Evolutionary conservation across 139 green algal genomes (phyloP), one percentile per base, ranked within the genome.

Genomic region (Gonium pectorale): DNA sequence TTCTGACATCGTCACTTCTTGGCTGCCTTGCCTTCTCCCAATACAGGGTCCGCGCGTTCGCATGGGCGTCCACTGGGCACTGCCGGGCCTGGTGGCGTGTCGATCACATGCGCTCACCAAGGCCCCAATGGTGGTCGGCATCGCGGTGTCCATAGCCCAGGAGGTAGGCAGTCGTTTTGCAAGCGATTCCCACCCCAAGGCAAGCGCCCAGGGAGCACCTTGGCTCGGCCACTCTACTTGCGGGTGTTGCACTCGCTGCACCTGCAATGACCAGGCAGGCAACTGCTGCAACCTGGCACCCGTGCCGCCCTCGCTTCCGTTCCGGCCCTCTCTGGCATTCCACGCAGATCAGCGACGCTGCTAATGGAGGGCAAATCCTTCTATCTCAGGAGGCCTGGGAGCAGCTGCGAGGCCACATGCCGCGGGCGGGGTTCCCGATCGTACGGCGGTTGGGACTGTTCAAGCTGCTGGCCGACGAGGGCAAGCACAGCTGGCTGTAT

Each of bases 1-100:
- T n/a, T n/a, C n/a, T n/a, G n/a, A n/a, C n/a, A n/a, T n/a, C n/a
- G n/a, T n/a, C n/a, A n/a, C n/a, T n/a, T n/a, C n/a, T n/a, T n/a
- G n/a, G n/a, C n/a, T n/a, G n/a, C n/a, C n/a, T n/a, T n/a, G n/a
- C n/a, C n/a, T n/a, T n/a, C n/a, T n/a, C n/a, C n/a, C n/a, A n/a
- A n/a, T n/a, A 4, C 79, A 87, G 64, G 95, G 95, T 3, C 95
- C 95, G 0, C 93, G 95, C 31, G 90, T 98, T 59, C 92, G 95
- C 52, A 98, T 98, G 94, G 95, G 92, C 49, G 86, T 97, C 29
- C 95, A 98, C 89, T 98, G 91, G 90, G 94, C 95, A 15, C 78
- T 69, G 3, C 89, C 94, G 56, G 95, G 93, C 60, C 94, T 90
- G 7, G 88, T 98, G 21, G 90, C 90, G n/a, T 88, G 81, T 75